Evolutionary conservation across 2,329 filamentous ascomycete species (phyloP).

Genomic region (Sordariomycetes sp.): DNA sequence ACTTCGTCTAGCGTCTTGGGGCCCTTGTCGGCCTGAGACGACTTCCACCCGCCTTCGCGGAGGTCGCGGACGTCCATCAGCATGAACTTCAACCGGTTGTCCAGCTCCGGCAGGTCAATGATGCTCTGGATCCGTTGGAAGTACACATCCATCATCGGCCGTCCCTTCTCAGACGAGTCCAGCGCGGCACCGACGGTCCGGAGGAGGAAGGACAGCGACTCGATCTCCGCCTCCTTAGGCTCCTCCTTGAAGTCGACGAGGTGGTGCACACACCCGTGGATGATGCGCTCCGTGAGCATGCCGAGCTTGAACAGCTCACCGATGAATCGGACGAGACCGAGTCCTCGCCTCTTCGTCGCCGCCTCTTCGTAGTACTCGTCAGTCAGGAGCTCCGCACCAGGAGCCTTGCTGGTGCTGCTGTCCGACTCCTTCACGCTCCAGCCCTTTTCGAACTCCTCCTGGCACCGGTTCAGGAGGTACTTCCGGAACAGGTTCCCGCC

Average conservation of each 20-base stretch:
- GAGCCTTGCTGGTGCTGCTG: constrained; percentile 24
- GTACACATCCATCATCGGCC: constrained; percentile 83
- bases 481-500: constrained; percentile 95
- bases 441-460: constrained; percentile 96
- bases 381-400: constrained; percentile 74
- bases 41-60: constrained; percentile 65
- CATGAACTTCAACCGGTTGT: constrained; percentile 91
- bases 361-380: constrained; percentile 95
- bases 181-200: constrained; percentile 85
- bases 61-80: constrained; percentile 89
- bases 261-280: constrained; percentile 98
- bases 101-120: constrained; percentile 68
- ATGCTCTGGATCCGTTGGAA: constrained; percentile 80
- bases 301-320: constrained; percentile 97
- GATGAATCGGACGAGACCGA: constrained; percentile 98
- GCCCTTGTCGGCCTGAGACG: constrained; percentile 85
- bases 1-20: constrained; percentile 95
- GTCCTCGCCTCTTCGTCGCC: constrained; percentile 89
- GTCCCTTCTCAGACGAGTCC: constrained; percentile 73
- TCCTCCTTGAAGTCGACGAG: constrained; percentile 89
- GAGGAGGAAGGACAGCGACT: constrained; percentile 88
- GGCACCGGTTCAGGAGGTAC: constrained; percentile 95
- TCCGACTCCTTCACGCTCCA: constrained; percentile 85
- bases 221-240: constrained; percentile 91
- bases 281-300: constrained; percentile 98